A percentile compares a stretch with the other conserved stretches of the same genome.
Conservation (phyloP, 2,329 filamentous ascomycete species). For the Aspergillus candidus region DNA sequence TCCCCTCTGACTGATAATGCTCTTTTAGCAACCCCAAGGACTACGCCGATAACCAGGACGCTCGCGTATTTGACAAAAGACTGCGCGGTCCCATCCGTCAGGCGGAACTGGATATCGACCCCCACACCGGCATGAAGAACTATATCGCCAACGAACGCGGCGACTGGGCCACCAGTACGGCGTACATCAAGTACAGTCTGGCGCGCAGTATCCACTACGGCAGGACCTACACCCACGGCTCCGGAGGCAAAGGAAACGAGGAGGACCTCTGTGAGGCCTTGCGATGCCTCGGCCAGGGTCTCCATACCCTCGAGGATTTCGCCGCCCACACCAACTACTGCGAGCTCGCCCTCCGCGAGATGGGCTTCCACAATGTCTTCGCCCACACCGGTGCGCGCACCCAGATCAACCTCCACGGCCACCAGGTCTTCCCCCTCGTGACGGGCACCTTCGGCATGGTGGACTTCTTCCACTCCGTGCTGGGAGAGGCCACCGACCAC, state of each 20-base stretch:
- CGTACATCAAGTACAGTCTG: constrained; percentile 73
- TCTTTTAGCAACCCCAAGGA: constrained; percentile 65
- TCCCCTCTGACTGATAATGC: background rate
- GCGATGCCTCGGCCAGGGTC: constrained; percentile 66
- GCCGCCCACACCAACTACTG: constrained; percentile 79
- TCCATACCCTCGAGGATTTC: constrained; percentile 74
- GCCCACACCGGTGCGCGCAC: constrained; percentile 64
- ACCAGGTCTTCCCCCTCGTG: constrained; percentile 65
- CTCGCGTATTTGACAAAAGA: constrained; percentile 66
- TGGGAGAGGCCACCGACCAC: constrained; percentile 72
- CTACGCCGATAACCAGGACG: constrained; percentile 82
- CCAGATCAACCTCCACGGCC: constrained; percentile 60
- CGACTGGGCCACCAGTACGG: constrained; percentile 82
- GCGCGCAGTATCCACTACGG: constrained; percentile 71
- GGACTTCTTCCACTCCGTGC: constrained; percentile 75
- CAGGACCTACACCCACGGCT: constrained; percentile 64
- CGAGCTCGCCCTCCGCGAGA: constrained; percentile 68
- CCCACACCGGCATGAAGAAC: constrained; percentile 91
- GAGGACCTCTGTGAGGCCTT: constrained; percentile 75
- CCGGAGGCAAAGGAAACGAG: constrained; percentile 58
- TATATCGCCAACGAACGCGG: constrained; percentile 92
- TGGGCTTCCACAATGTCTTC: constrained; percentile 64
- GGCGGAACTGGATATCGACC: constrained; percentile 67
- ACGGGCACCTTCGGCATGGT: constrained; percentile 71
- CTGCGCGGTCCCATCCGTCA: constrained; percentile 72